Base-by-base conservation (phyloP, 2,329 filamentous ascomycete species). In the Ophiocordyceps camponoti-floridani region DNA sequence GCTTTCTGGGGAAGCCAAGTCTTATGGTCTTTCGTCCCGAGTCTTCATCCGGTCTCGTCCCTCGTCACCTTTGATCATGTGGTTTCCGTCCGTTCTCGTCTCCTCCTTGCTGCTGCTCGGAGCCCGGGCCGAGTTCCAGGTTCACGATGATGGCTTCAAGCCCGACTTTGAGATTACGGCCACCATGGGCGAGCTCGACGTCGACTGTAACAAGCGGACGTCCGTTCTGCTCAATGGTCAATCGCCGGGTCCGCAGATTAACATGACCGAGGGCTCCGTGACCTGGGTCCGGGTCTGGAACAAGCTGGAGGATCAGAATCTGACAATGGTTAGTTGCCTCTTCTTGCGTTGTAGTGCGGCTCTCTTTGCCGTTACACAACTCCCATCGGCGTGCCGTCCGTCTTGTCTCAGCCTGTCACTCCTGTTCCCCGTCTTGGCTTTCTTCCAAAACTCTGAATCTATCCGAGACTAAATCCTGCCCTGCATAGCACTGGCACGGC, bases 401-500 rank as follows among this genome's bases (percentile, higher is more conserved):
- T n/a, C 12, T 14, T 23, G 23, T 23, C 23, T 23, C 23, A n/a
- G n/a, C n/a, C n/a, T n/a, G 13, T 37, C 16, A n/a, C 33, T 16
- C 7, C 14, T 37, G 13, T 37, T 37, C 33, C 16, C 12, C 5
- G 27, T 30, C 27, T 11, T n/a, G n/a, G 8, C n/a, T 37, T 16
- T 16, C n/a, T 16, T 14, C 33, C 7, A 13, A 4, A 35, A 14
- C 12, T 12, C 12, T n/a, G 14, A 2, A 7, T 14, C 5, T 12
- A 11, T 3, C 33, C 14, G 33, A 35, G 11, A 35, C 11, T 14
- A 14, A 14, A 14, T 14, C 23, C 23, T 7, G 12, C 33, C 12
- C 12, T 26, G 27, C 10, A 19, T 26, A 79, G 71, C 78, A 82
- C 53, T 82, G 78, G 77, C 77, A 82, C 58, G 78, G 78, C 10